A percentile compares a stretch with the other conserved stretches of the same genome.
phyloP scores from a whole-genome alignment of 257 asterid species.

The Ligustrum vulgare region DNA sequence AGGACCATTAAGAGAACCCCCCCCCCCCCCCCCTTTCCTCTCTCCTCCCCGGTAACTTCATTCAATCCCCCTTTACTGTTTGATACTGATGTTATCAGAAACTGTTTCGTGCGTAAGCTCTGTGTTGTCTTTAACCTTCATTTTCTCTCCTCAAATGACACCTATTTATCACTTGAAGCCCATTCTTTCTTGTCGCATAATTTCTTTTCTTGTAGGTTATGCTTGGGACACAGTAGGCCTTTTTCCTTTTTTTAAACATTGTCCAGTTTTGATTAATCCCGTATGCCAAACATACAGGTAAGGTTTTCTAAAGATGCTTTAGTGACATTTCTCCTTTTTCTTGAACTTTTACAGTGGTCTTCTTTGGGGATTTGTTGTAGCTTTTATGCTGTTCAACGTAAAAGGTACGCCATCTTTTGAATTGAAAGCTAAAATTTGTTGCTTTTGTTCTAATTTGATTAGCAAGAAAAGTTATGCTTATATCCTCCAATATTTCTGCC shows the following conservation, averaged over 20 bases:
- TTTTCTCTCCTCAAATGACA: neutral
- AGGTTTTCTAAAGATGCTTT: conserved; percentile 12
- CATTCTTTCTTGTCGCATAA: neutral
- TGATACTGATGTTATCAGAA: neutral
- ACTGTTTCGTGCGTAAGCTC: neutral
- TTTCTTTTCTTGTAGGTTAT: neutral
- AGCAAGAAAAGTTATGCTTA: too few species aligned
- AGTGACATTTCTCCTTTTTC: conserved; percentile 24
- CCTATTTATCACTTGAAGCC: neutral
- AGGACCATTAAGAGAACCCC: too few species aligned
- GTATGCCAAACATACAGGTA: neutral
- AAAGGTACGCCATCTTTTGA: conserved; percentile 50
- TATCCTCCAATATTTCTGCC: neutral
- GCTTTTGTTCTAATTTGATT: neutral
- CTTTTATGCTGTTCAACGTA: conserved; percentile 86
- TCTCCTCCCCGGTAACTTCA: neutral
- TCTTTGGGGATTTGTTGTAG: conserved; percentile 97
- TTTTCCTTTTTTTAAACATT: neutral
- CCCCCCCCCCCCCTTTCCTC: too few species aligned
- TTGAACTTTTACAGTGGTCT: conserved; percentile 64
- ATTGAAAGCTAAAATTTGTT: conserved; percentile 8
- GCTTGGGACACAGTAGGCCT: neutral
- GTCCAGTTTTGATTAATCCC: neutral
- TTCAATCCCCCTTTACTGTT: neutral
- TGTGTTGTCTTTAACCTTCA: neutral